Evolutionary conservation across 495 filamentous ascomycete species (phyloP).

Genomic region (Hypomontagnella submonticulosa): DNA sequence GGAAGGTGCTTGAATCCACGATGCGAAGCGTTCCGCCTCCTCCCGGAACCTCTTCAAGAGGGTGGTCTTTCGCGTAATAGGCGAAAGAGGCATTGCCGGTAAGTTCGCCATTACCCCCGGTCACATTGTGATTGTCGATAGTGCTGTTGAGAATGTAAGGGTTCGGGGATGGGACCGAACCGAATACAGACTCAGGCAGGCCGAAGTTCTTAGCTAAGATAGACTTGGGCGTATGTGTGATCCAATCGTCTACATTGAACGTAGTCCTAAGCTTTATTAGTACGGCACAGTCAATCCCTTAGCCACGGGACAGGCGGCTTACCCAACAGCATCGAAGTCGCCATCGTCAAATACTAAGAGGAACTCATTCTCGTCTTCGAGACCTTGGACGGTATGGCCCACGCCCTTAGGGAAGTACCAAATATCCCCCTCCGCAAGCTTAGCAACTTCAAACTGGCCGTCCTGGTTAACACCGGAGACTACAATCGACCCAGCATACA

Average conservation of each 20-base stretch:
- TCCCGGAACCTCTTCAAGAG: constrained; percentile 64
- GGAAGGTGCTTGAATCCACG: constrained; percentile 72
- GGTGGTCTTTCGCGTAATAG: constrained; percentile 63
- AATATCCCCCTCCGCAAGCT: constrained; percentile 68
- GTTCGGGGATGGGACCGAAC: constrained; percentile 64
- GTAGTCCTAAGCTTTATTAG: constrained; percentile 58
- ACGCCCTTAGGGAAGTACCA: constrained; percentile 77
- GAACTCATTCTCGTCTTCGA: constrained; percentile 72
- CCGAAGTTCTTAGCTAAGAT: constrained; percentile 75
- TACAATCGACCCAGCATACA: constrained; percentile 66
- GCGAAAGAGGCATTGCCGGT: constrained; percentile 67
- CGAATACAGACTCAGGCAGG: constrained; percentile 65
- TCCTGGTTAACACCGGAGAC: constrained; percentile 70
- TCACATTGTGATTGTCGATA: constrained; percentile 59
- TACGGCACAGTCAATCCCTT: not conserved
- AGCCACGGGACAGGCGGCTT: constrained; percentile 2
- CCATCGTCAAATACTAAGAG: constrained; percentile 75
- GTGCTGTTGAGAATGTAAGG: constrained; percentile 71
- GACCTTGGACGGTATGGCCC: constrained; percentile 67
- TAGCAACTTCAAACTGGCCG: constrained; percentile 64
- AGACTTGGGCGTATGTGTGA: constrained; percentile 68
- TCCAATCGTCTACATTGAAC: constrained; percentile 73
- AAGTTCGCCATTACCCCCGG: constrained; percentile 59
- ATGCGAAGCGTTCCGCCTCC: constrained; percentile 68
- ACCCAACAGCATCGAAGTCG: constrained; percentile 59